phyloP scores from a whole-genome alignment of 2,329 filamentous ascomycete genomes.

The Phaeosphaeriaceae sp. region DNA sequence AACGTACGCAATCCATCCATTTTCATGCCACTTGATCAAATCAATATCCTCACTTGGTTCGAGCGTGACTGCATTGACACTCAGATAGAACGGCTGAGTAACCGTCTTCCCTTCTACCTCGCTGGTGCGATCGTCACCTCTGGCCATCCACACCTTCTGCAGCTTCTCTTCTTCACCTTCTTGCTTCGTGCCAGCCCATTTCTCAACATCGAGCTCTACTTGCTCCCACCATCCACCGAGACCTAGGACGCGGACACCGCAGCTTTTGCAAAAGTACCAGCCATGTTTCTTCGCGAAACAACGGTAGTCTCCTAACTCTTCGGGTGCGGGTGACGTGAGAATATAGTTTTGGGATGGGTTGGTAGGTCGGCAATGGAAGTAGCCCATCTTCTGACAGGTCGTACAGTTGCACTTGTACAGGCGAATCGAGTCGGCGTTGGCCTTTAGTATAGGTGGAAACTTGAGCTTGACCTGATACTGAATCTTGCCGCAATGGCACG shows the following conservation, averaged over 20 bases:
- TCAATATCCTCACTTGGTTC: slow-evolving; percentile 35
- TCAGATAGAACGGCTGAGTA: slow-evolving; percentile 31
- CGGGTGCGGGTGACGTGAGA: slow-evolving; percentile 51
- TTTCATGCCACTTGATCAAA: slow-evolving; percentile 42
- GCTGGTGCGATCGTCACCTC: slow-evolving; percentile 11
- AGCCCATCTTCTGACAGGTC: slow-evolving; percentile 57
- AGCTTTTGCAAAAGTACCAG: slow-evolving; percentile 57
- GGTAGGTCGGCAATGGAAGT: slow-evolving; percentile 54
- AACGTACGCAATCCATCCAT: slow-evolving; percentile 41
- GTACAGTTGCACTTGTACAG: slow-evolving; percentile 58
- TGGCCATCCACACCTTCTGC: slow-evolving; percentile 34
- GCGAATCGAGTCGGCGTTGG: slow-evolving; percentile 23
- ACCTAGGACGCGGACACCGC: slow-evolving; percentile 55
- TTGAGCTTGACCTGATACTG: slow-evolving; percentile 54
- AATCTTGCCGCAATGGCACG: slow-evolving; percentile 56
- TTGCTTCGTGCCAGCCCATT: slow-evolving; percentile 25
- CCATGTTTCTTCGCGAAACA: slow-evolving; percentile 40
- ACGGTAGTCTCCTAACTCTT: slow-evolving; percentile 52
- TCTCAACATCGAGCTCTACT: slow-evolving; percentile 25
- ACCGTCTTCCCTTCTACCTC: slow-evolving; percentile 20
- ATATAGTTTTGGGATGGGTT: slow-evolving; percentile 53
- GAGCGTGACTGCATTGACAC: slow-evolving; percentile 43
- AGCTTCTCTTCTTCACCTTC: slow-evolving; percentile 13
- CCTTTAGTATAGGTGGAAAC: slow-evolving; percentile 44
- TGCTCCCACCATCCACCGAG: slow-evolving; percentile 36